Evolutionary conservation across 768 basidiomycete species (phyloP), one percentile per base, ranked within the genome.

Genomic region (Hygrophorus pudorinus): DNA sequence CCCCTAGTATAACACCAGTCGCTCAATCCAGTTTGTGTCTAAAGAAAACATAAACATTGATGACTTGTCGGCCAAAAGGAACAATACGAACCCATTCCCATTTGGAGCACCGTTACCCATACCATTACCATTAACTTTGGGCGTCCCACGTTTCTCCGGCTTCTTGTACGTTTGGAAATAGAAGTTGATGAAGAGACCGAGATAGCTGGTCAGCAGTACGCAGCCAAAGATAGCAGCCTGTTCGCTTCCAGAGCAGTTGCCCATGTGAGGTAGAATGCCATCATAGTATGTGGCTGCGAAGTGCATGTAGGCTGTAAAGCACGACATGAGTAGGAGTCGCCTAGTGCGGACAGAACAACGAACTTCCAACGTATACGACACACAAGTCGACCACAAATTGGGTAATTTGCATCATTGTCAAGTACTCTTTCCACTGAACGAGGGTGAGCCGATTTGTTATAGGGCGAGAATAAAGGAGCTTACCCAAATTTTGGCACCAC

Each of bases 401-500:
- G 17, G 74, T 74, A 55, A 99, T 99, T 68, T 99, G 96, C 83
- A 99, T 85, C 18, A 76, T 79, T 32, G 96, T 99, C 49, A 98
- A 65, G 65, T 99, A 92, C 65, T 92, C 92, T 73, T 99, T 99
- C 96, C 96, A 99, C 94, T 93, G 56, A 17, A 38, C 16, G 7
- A 42, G 32, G 32, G 46, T 33, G 41, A 41, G 27, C 16, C 45
- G 24, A 43, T 9, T 46, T 20, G 13, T 18, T 16, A 39, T 2
- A n/a, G 34, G 16, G 14, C 31, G 27, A 41, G 16, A 41, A 48
- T 30, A 16, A 36, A 3, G 5, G 1, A 14, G 60, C 73, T 42
- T 64, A 92, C 91, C 92, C 96, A 98, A 66, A 98, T 90, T 67
- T 74, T 88, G 58, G 85, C 85, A 50, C 96, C 96, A 57, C 94